Evolutionary conservation across 345 rosid species (phyloP).

Genomic region (Citrus reticulata): DNA sequence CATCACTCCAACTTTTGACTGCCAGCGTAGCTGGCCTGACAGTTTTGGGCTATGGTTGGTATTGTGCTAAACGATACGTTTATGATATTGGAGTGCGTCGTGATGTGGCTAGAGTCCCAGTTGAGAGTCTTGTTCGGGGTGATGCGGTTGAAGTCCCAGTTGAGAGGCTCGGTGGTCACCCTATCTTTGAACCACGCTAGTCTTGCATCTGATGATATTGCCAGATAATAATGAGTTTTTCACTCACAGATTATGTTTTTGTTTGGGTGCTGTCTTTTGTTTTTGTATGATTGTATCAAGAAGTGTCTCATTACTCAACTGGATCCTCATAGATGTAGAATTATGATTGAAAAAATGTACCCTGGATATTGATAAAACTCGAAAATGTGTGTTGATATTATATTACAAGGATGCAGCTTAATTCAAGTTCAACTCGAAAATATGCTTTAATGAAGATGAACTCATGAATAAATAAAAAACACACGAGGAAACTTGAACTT

Average conservation of each 20-base stretch:
- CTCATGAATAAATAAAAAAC: no score
- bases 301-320: no score
- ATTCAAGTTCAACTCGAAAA: no score
- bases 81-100: conserved; percentile 63
- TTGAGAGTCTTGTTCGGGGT: conserved; percentile 35
- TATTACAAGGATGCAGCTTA: no score
- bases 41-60: conserved; percentile 41
- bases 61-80: conserved; percentile 39
- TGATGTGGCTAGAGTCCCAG: conserved; percentile 46
- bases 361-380: no score
- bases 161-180: conserved; percentile 31
- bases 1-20: no score
- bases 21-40: no score
- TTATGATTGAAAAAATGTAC: not conserved
- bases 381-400: no score
- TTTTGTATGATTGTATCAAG: not conserved
- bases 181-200: not conserved
- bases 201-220: not conserved
- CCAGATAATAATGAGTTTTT: not conserved
- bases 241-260: not conserved
- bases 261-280: not conserved
- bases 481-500: no score
- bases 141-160: conserved; percentile 46
- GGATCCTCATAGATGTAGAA: not conserved
- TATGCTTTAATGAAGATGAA: no score